Evolutionary conservation across 2,329 filamentous ascomycete genomes (phyloP).

Genomic region (Fusarium sp.): DNA sequence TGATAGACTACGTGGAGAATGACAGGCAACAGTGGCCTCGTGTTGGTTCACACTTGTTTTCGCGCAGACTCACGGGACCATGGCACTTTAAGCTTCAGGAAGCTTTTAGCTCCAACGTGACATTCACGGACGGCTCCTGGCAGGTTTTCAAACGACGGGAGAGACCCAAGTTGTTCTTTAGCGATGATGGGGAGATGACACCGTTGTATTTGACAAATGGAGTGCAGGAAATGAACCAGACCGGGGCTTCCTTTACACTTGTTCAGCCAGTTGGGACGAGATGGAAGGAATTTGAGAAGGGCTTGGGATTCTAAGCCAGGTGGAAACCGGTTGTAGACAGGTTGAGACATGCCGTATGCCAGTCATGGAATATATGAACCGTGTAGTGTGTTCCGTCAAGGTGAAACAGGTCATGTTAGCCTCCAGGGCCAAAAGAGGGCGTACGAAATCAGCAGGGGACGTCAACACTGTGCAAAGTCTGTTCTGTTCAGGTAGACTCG

Average conservation of each 20-base stretch:
- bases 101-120: constrained; percentile 45
- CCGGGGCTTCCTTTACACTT: constrained; percentile 20
- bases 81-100: constrained; percentile 45
- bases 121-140: constrained; percentile 51
- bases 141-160: constrained; percentile 55
- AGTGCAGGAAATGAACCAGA: constrained; percentile 51
- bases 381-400: background rate
- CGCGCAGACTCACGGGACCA: constrained; percentile 40
- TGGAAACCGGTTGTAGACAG: background rate
- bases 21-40: constrained; percentile 43
- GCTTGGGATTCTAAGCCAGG: background rate
- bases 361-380: no score
- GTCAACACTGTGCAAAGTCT: no score
- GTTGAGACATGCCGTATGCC: background rate
- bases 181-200: constrained; percentile 52
- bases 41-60: constrained; percentile 45
- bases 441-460: no score
- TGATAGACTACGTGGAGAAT: constrained; percentile 42
- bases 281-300: constrained; percentile 24
- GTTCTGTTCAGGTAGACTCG: no score
- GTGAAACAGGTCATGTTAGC: no score
- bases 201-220: constrained; percentile 58
- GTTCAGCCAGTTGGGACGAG: constrained; percentile 27
- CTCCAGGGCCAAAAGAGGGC: no score
- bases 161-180: constrained; percentile 59